These are phyloP conservation scores for Pinus albicaulis DNA, from an alignment of 75 land plant genomes.

Conservation along the genomic window DNA sequence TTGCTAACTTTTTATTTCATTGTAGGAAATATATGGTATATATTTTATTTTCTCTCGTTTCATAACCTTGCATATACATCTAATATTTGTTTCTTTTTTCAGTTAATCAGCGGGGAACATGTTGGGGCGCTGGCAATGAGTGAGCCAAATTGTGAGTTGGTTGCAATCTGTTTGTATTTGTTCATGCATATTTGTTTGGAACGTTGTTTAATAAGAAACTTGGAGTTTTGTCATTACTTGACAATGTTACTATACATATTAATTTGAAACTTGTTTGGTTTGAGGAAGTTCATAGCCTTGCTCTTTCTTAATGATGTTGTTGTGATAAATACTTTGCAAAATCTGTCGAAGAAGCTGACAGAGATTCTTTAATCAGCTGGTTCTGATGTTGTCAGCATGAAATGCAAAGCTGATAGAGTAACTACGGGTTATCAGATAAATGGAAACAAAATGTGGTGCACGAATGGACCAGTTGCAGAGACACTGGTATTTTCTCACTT, in stretches of 20 bases:
- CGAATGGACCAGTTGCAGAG: slow-evolving; percentile 94
- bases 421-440: slow-evolving; percentile 88
- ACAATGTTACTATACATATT: neutral
- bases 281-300: neutral
- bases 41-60: neutral
- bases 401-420: slow-evolving; percentile 93
- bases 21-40: too few species aligned
- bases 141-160: slow-evolving; percentile 89
- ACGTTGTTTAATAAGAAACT: neutral
- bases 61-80: neutral
- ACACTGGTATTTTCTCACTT: slow-evolving; percentile 70
- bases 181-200: neutral
- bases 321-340: neutral
- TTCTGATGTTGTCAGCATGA: slow-evolving; percentile 99
- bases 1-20: too few species aligned
- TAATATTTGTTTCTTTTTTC: slow-evolving; percentile 14
- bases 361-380: slow-evolving; percentile 66
- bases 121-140: slow-evolving; percentile 99
- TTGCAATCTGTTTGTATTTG: slow-evolving; percentile 7
- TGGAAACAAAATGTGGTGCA: slow-evolving; percentile 99
- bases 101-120: slow-evolving; percentile 98
- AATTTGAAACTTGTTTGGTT: neutral
- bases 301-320: neutral
- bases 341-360: slow-evolving; percentile 4
- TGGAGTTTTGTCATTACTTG: neutral